Base-by-base conservation (phyloP, 2,329 filamentous ascomycete species). In the Emergomyces africanus region DNA sequence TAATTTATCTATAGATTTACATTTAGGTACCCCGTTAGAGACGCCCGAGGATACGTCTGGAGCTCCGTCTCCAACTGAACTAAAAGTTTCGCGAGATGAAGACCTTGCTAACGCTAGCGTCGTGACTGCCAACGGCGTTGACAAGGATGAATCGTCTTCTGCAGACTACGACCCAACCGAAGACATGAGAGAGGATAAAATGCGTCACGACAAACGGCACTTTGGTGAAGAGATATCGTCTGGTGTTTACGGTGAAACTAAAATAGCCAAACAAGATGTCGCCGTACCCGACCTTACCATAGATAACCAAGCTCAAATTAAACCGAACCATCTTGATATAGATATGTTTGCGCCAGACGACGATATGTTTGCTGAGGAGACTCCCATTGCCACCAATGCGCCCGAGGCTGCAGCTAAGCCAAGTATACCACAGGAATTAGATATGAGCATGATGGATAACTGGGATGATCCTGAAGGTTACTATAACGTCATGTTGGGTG, bases 381-480 rank as follows among this genome's bases (percentile, higher is more conserved):
- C 66, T 14, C 63, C 66, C 61, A 81, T 85, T 59, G 83, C 85
- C 64, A 80, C 83, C 57, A 86, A 66, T 72, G 25, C 66, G 71
- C 9, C 69, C 73, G 30, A 71, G 76, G 73, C 74, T 37, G 78
- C 78, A 37, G 78, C 79, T 23, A 77, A 78, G 49, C 77, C 79
- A 51, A 76, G 73, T 28, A 68, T 77, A 71, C 79, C 77, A 65
- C 76, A 84, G 73, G 75, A 86, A 72, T 71, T 84, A 57, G 82
- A 83, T 69, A 85, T 85, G 63, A 89, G 86, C 62, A 88, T 92
- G 72, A 82, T 96, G 57, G 92, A 97, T 68, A 92, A 95, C 61
- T 89, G 85, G 85, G 91, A 95, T 69, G 94, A 97, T 70, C 85
- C 87, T 57, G 90, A 99, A 68, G 94, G 92, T 5, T 97, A 97